Base-by-base conservation (phyloP, 164 flowering plant species). In the Macadamia integrifolia region DNA sequence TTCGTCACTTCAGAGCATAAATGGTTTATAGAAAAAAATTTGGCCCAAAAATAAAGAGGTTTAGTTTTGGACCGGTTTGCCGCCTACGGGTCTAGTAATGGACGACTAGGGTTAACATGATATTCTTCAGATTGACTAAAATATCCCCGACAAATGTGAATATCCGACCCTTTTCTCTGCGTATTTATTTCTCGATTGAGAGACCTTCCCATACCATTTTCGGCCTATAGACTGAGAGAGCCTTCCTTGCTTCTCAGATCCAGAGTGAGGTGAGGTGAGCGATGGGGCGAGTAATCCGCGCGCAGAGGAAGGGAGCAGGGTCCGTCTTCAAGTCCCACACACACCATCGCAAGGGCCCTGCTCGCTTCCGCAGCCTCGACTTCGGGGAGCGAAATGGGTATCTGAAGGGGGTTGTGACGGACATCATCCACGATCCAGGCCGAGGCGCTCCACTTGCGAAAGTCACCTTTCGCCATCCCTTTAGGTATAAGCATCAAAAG, bases 281-380 rank as follows among this genome's bases (percentile, higher is more conserved):
- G 55, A 85, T 85, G 89, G 89, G 89, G 42, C 65, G 89, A 6
- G 89, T 85, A 3, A 85, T 85, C 74, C 52, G 89, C 8, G 84
- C 89, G 0, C 89, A 85, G 70, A 84, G 87, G 76, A 85, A 85
- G 75, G 89, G 89, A 64, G 89, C 89, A 0, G 86, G 88, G 2
- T 81, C 85, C 28, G 84, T 85, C 35, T 83, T 85, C 86, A 77
- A 71, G 63, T 81, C 88, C 73, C 88, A 85, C 79, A 83, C 86
- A 55, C 88, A 85, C 84, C 88, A 83, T 78, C 85, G 88, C 56
- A 85, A 85, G 77, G 89, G 89, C 9, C 83, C 89, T 5, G 87
- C 87, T 40, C 64, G 80, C 12, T 82, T 86, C 84, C 80, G 90
- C 1, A 48, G 75, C 66, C 81, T 86, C 53, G 87, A 84, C 73